These are phyloP conservation scores for Globisporangium nunn DNA, from an alignment of 352 stramenopile species.

Conservation along the genomic window DNA sequence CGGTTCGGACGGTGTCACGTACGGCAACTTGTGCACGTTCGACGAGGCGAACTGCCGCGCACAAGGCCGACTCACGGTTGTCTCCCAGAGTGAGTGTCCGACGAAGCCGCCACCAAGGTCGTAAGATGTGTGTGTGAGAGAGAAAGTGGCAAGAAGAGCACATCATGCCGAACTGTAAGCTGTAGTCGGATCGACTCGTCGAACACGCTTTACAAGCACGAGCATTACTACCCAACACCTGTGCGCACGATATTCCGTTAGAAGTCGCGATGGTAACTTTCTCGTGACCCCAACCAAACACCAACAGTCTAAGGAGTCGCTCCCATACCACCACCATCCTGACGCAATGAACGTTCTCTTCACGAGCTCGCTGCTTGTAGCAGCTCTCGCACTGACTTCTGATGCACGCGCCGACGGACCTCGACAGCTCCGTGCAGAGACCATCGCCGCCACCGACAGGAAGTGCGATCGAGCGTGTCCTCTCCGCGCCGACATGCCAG, in stretches of 20 bases:
- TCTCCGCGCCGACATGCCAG: constrained; percentile 2
- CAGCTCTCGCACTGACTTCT: neutral
- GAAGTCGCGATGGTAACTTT: too few species aligned
- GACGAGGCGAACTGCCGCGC: constrained; percentile 15
- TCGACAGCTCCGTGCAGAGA: constrained; percentile 1
- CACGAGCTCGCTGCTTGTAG: neutral
- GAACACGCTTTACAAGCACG: too few species aligned
- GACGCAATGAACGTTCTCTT: neutral
- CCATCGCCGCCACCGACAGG: too few species aligned
- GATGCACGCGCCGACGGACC: neutral
- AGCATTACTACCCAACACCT: too few species aligned
- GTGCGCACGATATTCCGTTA: too few species aligned
- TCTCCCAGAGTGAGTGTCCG: constrained; percentile 2
- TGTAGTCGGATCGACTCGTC: too few species aligned
- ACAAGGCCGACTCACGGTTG: constrained; percentile 8
- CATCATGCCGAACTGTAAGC: too few species aligned
- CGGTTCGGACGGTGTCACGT: constrained; percentile 24
- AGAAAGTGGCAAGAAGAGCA: neutral
- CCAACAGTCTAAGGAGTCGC: neutral
- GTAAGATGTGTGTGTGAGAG: neutral
- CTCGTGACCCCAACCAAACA: too few species aligned
- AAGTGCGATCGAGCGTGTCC: constrained; percentile 14
- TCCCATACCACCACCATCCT: neutral
- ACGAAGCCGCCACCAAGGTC: neutral
- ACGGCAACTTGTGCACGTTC: constrained; percentile 21